These are phyloP conservation scores for Neurospora discreta DNA, from an alignment of 495 filamentous ascomycete genomes.

Conservation along the genomic window DNA sequence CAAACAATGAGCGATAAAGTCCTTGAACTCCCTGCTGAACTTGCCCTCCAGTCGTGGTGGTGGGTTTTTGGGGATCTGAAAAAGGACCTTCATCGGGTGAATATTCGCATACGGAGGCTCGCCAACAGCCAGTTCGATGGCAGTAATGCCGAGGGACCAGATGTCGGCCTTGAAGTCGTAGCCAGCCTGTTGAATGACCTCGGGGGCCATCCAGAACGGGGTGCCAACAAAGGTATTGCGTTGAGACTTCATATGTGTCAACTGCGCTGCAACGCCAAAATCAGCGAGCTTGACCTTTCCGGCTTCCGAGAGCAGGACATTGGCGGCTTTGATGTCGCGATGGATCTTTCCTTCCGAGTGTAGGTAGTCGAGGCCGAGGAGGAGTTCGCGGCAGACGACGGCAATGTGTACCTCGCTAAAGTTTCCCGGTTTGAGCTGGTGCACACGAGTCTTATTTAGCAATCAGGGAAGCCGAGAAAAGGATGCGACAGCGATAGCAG, in stretches of 20 bases:
- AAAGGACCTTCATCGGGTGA: conserved; percentile 98
- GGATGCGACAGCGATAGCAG: background rate
- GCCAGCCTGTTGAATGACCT: conserved; percentile 93
- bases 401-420: conserved; percentile 89
- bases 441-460: conserved; percentile 15
- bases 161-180: conserved; percentile 98
- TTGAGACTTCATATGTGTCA: conserved; percentile 96
- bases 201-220: conserved; percentile 98
- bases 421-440: conserved; percentile 80
- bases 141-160: conserved; percentile 94
- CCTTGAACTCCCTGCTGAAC: conserved; percentile 85
- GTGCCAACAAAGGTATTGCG: conserved; percentile 98
- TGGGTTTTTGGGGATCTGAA: conserved; percentile 86
- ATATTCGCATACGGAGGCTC: conserved; percentile 85
- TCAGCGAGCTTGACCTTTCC: conserved; percentile 95
- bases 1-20: conserved; percentile 82
- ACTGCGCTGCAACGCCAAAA: conserved; percentile 93
- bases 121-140: conserved; percentile 84
- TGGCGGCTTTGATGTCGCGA: conserved; percentile 94
- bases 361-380: conserved; percentile 85
- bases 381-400: conserved; percentile 84
- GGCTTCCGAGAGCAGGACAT: conserved; percentile 73
- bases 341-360: conserved; percentile 95
- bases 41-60: conserved; percentile 78
- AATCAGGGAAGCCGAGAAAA: background rate